Conservation (phyloP, 148 eudicot genomes). For the Vaccinium macrocarpon region DNA sequence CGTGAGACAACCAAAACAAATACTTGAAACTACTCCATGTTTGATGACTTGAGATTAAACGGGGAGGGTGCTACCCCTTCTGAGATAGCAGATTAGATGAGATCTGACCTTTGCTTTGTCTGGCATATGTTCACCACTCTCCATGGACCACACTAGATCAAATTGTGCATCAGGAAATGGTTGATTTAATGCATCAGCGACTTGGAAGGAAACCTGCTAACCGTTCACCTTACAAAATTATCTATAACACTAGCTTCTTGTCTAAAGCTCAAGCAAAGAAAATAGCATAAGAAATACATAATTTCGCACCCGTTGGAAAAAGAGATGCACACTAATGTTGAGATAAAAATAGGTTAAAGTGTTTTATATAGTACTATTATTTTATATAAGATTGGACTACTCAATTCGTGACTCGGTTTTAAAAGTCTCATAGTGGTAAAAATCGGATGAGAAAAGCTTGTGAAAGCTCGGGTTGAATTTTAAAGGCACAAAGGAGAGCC, state of each 20-base stretch:
- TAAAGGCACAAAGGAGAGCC: too few relatives aligned
- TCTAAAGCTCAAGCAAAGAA: background rate
- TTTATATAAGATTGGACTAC: too few relatives aligned
- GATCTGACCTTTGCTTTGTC: constrained; percentile 69
- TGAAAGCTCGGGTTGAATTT: too few relatives aligned
- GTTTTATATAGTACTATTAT: too few relatives aligned
- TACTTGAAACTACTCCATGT: background rate
- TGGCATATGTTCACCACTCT: constrained; percentile 99
- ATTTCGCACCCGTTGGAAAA: background rate
- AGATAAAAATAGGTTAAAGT: too few relatives aligned
- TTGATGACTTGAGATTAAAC: background rate
- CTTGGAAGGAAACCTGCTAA: constrained; percentile 79
- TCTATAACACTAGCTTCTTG: background rate
- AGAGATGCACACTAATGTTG: too few relatives aligned
- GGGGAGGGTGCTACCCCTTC: too few relatives aligned
- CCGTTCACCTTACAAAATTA: constrained; percentile 14
- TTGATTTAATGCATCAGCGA: constrained; percentile 90
- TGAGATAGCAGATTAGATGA: too few relatives aligned
- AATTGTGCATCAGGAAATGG: constrained; percentile 90
- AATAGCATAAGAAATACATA: background rate
- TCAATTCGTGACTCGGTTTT: too few relatives aligned
- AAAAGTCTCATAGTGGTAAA: too few relatives aligned
- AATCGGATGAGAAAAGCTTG: too few relatives aligned
- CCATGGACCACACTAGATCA: constrained; percentile 98
- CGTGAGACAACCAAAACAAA: background rate